phyloP scores from a whole-genome alignment of 2,329 filamentous ascomycete species.

The Claviceps cyperi region DNA sequence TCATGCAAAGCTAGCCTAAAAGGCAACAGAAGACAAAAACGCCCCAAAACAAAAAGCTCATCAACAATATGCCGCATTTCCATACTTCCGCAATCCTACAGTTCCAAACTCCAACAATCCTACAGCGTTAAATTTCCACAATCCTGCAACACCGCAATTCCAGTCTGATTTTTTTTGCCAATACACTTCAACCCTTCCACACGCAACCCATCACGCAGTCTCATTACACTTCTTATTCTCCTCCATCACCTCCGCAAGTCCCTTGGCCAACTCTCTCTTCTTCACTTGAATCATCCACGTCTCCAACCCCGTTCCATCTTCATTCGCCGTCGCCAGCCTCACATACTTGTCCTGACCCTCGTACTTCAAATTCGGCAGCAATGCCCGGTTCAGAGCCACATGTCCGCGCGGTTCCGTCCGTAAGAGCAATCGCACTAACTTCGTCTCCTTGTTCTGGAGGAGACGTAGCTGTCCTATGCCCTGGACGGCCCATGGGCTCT shows the following conservation, averaged over 20 bases:
- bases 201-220: conserved; percentile 18
- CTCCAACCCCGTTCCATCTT: conserved; percentile 45
- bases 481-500: conserved; percentile 50
- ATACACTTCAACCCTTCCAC: too few species aligned
- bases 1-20: too few species aligned
- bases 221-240: conserved; percentile 43
- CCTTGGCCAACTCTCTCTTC: conserved; percentile 41
- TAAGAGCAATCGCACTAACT: conserved; percentile 52
- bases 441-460: conserved; percentile 57
- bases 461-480: conserved; percentile 60
- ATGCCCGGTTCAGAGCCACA: conserved; percentile 54
- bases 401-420: conserved; percentile 63
- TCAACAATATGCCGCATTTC: too few species aligned
- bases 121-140: too few species aligned
- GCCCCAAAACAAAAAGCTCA: too few species aligned
- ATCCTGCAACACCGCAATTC: too few species aligned
- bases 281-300: conserved; percentile 62
- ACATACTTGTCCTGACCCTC: conserved; percentile 46
- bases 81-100: too few species aligned
- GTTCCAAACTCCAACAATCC: too few species aligned
- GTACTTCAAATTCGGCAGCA: conserved; percentile 50
- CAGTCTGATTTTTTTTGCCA: too few species aligned
- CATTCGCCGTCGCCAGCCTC: conserved; percentile 41
- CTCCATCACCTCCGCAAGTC: conserved; percentile 37
- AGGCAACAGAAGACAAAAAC: too few species aligned